These are phyloP conservation scores for Brassica hybrid DNA, from an alignment of 441 rosid species.

Conservation along the genomic window DNA sequence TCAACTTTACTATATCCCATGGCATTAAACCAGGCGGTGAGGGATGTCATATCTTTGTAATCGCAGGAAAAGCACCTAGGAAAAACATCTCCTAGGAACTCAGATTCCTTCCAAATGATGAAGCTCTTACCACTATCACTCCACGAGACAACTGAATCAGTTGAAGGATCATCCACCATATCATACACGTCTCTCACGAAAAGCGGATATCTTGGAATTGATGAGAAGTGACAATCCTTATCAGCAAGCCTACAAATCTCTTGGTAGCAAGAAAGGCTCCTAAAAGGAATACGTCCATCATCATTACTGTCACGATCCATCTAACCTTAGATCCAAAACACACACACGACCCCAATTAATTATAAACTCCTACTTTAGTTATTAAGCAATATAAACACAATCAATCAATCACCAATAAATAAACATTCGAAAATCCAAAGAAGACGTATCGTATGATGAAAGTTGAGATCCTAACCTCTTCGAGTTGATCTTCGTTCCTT, in stretches of 20 bases:
- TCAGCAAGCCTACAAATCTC: not conserved
- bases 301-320: not conserved
- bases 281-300: not conserved
- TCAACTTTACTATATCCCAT: not conserved
- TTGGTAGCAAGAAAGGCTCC: not conserved
- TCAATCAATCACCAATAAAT: not conserved
- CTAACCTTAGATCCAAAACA: not conserved
- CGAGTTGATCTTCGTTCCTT: not conserved
- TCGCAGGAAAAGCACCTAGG: not conserved
- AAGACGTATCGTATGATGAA: not conserved
- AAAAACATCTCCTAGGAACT: not conserved
- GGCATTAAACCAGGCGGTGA: not conserved
- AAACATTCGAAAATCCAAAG: not conserved
- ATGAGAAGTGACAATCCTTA: not conserved
- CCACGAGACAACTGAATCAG: slow-evolving; percentile 4
- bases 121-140: not conserved
- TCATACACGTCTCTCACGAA: not conserved
- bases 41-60: not conserved
- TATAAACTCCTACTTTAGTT: not conserved
- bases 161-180: not conserved
- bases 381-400: not conserved
- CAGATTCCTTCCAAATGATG: not conserved
- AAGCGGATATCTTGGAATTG: not conserved
- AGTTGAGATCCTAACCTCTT: not conserved
- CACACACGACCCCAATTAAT: not conserved